Evolutionary conservation across 352 stramenopile species (phyloP).

Genomic region (Stramenopiles sp.): DNA sequence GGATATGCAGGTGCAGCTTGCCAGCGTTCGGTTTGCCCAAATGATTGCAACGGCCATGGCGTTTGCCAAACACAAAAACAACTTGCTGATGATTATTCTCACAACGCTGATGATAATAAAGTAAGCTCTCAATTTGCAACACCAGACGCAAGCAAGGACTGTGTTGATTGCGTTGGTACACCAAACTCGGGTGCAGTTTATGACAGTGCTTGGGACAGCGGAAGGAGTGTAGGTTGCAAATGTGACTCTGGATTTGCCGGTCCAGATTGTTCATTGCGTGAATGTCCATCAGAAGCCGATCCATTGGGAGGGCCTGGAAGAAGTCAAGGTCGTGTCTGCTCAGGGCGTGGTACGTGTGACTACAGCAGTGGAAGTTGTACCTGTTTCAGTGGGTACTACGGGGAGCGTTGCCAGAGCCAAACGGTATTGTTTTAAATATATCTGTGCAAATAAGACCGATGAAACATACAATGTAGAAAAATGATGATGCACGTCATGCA

Average conservation of each 20-base stretch:
- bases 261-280: background rate
- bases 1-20: constrained; percentile 53
- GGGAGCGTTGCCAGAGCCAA: constrained; percentile 27
- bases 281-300: background rate
- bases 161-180: background rate
- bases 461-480: background rate
- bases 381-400: constrained; percentile 67
- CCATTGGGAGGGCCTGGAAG: background rate
- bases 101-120: background rate
- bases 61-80: background rate
- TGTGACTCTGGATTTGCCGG: background rate
- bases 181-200: background rate
- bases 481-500: background rate
- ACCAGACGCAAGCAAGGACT: background rate
- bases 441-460: background rate
- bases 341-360: constrained; percentile 65
- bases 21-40: constrained; percentile 45
- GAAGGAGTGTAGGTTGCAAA: background rate
- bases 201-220: background rate
- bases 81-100: background rate
- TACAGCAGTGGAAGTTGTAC: constrained; percentile 49
- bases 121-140: background rate
- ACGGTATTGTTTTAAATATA: background rate
- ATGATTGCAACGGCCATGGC: constrained; percentile 30
- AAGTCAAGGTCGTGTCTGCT: constrained; percentile 31